Evolutionary conservation across 257 asterid species (phyloP), one percentile per base, ranked within the genome.

Genomic region (Ilex aquifolium): DNA sequence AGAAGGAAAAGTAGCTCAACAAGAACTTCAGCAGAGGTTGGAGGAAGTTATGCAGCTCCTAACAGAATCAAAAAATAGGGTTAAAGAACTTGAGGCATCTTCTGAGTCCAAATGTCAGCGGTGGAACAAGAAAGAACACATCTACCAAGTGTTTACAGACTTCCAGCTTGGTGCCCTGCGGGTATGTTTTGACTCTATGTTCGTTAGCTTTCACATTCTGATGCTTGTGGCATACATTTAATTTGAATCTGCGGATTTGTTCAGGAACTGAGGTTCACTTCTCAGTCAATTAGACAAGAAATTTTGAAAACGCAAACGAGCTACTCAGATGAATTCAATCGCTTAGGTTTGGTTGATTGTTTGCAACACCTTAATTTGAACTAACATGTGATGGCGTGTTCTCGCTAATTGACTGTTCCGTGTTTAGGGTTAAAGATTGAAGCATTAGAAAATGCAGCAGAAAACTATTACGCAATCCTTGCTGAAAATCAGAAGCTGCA

Each of bases 141-240:
- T 79, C 60, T 86, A 80, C 80, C 87, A 76, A 27, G 81, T 69
- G 65, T 85, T 80, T 72, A 80, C 88, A 10, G 95, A 90, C 56
- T 81, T 79, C 75, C 96, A 90, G 83, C 99, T 90, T 42, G 95
- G 91, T 15, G 95, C 95, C 30, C 63, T 93, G 55, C 92, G 78
- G 30, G 99, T 93, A 86, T 56, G 90, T 66, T 65, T 40, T 65
- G 31, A 39, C 44, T 32, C 13, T 62, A 60, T 65, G 11, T 31
- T 54, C 16, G 65, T 27, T 60, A 36, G 31, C 39, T 40, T 29
- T 9, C 46, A 6, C 36, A 61, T 17, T 59, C n/a, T 61, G 36
- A 12, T 10, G 8, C 57, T 13, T 64, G 15, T 27, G 57, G 31
- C 29, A 15, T 12, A 42, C 32, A n/a, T 9, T 68, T 32, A 39